phyloP scores from a whole-genome alignment of 768 basidiomycete species.

The Mycena venus region DNA sequence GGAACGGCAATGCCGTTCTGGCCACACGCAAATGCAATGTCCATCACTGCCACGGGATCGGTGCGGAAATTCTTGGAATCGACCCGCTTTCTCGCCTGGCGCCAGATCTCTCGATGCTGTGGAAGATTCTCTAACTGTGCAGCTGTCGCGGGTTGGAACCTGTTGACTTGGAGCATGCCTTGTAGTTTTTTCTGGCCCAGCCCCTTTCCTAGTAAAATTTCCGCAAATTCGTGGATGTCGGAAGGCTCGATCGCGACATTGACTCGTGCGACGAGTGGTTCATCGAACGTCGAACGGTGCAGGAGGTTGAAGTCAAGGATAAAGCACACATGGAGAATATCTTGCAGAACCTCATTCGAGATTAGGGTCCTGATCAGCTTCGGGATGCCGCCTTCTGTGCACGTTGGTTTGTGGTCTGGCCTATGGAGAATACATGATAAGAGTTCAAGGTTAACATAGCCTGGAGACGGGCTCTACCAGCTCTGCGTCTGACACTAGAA shows the following conservation, averaged over 20 bases:
- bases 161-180: conserved; percentile 15
- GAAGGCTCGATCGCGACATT: conserved; percentile 6
- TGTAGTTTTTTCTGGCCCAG: background rate
- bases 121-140: background rate
- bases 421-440: conserved; percentile 12
- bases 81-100: background rate
- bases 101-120: background rate
- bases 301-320: conserved; percentile 12
- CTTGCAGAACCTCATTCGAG: conserved; percentile 4
- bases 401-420: conserved; percentile 9
- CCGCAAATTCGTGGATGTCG: conserved; percentile 3
- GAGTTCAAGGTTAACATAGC: conserved; percentile 10
- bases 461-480: conserved; percentile 15
- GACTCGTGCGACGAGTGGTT: conserved; percentile 6
- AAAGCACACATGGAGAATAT: conserved; percentile 1
- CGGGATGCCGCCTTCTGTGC: conserved; percentile 9
- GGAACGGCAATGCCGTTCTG: background rate
- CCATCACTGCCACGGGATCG: background rate
- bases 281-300: background rate
- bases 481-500: conserved; percentile 8
- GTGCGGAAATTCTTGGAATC: background rate
- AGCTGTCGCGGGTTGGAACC: conserved; percentile 2
- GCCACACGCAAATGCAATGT: background rate
- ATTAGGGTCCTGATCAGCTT: conserved; percentile 13
- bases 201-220: conserved; percentile 4